A percentile compares a stretch with the other conserved stretches of the same genome.
Evolutionary conservation across 2,329 filamentous ascomycete species (phyloP).

Genomic region (Colletotrichum cordylinicola): DNA sequence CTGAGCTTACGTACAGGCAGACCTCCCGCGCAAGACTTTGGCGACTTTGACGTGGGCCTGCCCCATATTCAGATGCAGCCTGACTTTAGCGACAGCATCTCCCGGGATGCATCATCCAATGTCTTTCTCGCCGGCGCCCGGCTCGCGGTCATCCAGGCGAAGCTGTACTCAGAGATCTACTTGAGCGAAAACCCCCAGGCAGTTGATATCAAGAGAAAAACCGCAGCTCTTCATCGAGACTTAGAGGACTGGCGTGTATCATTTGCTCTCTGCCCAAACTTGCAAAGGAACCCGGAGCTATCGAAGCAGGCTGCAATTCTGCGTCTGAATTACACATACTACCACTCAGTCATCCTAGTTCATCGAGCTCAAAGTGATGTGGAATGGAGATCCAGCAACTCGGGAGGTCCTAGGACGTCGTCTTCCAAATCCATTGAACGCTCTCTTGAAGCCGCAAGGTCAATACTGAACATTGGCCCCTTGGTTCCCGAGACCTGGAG

Average conservation of each 20-base stretch:
- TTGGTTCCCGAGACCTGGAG: neutral
- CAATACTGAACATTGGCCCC: neutral
- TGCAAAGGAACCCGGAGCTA: neutral
- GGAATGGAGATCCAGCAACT: neutral
- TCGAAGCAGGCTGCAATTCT: neutral
- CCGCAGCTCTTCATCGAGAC: neutral
- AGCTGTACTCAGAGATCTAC: neutral
- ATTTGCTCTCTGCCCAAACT: neutral
- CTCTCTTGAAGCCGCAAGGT: neutral
- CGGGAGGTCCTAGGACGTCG: fast-evolving
- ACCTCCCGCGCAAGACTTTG: neutral
- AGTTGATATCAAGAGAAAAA: neutral
- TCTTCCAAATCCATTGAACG: neutral
- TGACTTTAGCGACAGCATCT: neutral
- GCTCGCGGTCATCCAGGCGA: neutral
- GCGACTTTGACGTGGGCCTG: neutral
- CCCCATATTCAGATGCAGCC: neutral
- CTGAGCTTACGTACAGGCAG: neutral
- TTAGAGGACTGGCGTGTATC: neutral
- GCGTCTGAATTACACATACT: neutral
- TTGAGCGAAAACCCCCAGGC: neutral
- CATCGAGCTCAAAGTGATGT: neutral
- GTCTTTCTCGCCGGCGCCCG: neutral
- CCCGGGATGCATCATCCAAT: neutral
- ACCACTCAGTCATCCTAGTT: neutral